A percentile compares a stretch with the other conserved stretches of the same genome.
phyloP scores from a whole-genome alignment of 139 green algal species.

The Coccomyxa sp. region DNA sequence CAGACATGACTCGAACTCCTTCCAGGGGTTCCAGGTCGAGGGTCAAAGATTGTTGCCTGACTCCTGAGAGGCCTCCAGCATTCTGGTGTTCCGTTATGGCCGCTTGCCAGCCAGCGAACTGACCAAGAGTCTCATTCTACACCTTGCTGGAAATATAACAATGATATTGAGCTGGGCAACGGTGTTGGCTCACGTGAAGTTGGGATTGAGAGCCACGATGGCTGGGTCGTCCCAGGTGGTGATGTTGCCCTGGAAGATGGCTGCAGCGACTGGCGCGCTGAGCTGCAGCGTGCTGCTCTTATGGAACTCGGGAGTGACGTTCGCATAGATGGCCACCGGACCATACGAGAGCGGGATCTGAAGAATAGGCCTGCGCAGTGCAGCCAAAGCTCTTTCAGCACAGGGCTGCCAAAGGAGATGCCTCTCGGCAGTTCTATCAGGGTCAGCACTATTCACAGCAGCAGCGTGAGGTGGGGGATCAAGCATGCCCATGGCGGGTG shows the following conservation, averaged over 20 bases:
- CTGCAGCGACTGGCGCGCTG: neutral
- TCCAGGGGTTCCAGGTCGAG: too few relatives aligned
- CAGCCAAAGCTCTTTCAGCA: too few relatives aligned
- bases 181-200: conserved; percentile 4
- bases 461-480: too few relatives aligned
- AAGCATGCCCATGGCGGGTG: too few relatives aligned
- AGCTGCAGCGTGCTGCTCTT: neutral
- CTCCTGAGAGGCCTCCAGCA: too few relatives aligned
- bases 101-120: neutral
- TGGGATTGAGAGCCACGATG: conserved; percentile 10
- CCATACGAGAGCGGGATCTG: conserved; percentile 1
- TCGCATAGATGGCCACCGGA: neutral
- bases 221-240: conserved; percentile 12
- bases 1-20: too few relatives aligned
- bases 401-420: too few relatives aligned
- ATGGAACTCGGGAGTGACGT: conserved; percentile 3
- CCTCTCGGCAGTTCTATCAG: too few relatives aligned
- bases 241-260: conserved; percentile 17
- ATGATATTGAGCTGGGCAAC: neutral
- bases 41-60: too few relatives aligned
- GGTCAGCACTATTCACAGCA: too few relatives aligned
- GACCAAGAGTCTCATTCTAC: neutral
- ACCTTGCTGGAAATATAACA: neutral
- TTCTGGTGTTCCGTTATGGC: neutral
- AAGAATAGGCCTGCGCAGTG: neutral